These are phyloP conservation scores for Fusarium camptoceras DNA, from an alignment of 2,329 filamentous ascomycete genomes.

Conservation along the genomic window DNA sequence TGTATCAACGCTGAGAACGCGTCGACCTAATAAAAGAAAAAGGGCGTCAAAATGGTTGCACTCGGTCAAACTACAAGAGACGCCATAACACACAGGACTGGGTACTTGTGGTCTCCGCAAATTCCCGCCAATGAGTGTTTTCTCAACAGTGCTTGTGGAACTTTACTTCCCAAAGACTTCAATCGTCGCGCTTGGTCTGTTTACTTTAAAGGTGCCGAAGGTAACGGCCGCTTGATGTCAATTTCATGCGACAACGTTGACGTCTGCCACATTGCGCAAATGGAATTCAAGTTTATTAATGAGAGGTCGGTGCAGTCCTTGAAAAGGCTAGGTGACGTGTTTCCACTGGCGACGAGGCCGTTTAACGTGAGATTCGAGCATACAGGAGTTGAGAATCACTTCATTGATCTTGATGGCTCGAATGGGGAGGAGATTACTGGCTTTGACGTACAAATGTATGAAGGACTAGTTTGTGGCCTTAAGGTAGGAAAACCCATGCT, in stretches of 20 bases:
- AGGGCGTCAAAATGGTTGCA: background rate
- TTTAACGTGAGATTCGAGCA: too few relatives aligned
- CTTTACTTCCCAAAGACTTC: background rate
- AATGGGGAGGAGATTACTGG: background rate
- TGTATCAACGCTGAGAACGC: background rate
- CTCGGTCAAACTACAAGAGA: background rate
- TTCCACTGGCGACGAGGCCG: too few relatives aligned
- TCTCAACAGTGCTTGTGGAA: background rate
- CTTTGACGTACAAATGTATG: background rate
- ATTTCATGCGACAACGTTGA: too few relatives aligned
- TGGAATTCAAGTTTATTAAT: too few relatives aligned
- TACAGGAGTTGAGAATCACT: too few relatives aligned
- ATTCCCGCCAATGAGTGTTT: background rate
- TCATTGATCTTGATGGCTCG: background rate
- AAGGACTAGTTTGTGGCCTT: background rate
- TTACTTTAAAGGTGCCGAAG: too few relatives aligned
- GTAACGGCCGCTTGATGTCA: too few relatives aligned
- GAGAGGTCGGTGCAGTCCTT: too few relatives aligned
- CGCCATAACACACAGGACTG: background rate
- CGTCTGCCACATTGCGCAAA: too few relatives aligned
- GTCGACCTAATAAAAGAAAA: background rate
- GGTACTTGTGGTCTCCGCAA: background rate
- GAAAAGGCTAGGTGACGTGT: too few relatives aligned
- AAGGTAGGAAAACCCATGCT: background rate
- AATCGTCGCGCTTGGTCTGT: background rate